A percentile compares a stretch with the other conserved stretches of the same genome.
Conservation (phyloP, 441 rosid genomes). For the Kokia cookei region DNA sequence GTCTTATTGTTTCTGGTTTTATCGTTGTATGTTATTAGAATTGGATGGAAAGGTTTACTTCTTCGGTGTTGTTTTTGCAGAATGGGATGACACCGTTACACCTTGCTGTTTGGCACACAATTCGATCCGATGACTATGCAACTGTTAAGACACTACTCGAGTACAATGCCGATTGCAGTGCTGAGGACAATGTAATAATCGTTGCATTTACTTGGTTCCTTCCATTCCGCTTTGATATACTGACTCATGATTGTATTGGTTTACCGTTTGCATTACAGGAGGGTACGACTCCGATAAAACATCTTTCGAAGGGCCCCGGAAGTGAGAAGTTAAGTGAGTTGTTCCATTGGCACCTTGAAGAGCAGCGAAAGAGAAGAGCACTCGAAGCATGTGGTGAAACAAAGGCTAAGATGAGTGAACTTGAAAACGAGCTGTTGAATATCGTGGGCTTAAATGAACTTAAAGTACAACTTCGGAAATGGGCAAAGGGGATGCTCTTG, state of each 20-base stretch:
- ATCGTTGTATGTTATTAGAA: not conserved
- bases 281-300: conserved; percentile 82
- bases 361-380: conserved; percentile 75
- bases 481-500: conserved; percentile 98
- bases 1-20: conserved; percentile 1
- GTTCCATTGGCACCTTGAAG: conserved; percentile 53
- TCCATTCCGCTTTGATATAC: not conserved
- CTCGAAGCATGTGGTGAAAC: conserved; percentile 70
- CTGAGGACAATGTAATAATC: conserved; percentile 67
- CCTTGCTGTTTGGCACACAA: conserved; percentile 89
- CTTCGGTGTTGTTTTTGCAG: conserved; percentile 33
- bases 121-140: conserved; percentile 63
- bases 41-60: not conserved
- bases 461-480: conserved; percentile 78
- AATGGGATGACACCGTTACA: conserved; percentile 98
- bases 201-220: not conserved
- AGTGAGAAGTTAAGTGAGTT: conserved; percentile 60
- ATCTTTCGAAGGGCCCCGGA: conserved; percentile 75
- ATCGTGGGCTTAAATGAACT: conserved; percentile 78
- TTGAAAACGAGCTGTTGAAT: conserved; percentile 61
- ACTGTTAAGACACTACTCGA: conserved; percentile 82
- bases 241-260: not conserved
- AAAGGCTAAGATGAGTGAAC: conserved; percentile 81
- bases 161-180: conserved; percentile 78
- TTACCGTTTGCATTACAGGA: conserved; percentile 45